Percentiles rank a stretch among this genome's conserved stretches.
These are phyloP conservation scores for Gardenia jasminoides DNA, from an alignment of 257 asterid species.

Conservation along the genomic window DNA sequence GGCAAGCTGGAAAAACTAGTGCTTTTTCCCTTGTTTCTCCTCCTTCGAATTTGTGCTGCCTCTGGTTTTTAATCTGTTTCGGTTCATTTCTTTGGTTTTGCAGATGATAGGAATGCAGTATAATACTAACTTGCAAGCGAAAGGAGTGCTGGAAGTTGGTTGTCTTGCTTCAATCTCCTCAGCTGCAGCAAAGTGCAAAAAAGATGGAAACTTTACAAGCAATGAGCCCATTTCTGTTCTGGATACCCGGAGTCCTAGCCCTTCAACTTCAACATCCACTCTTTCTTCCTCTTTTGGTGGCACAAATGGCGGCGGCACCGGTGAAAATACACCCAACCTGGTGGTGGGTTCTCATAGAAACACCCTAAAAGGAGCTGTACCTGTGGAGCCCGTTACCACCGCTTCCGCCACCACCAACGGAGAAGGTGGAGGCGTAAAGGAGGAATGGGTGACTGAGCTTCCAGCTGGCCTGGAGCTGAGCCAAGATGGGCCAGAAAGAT, in stretches of 20 bases:
- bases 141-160: slow-evolving; percentile 27
- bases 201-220: slow-evolving; percentile 35
- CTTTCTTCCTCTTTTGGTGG: slow-evolving; percentile 41
- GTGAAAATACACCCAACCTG: slow-evolving; percentile 9
- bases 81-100: slow-evolving; percentile 7
- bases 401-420: slow-evolving; percentile 14
- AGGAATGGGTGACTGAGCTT: slow-evolving; percentile 29
- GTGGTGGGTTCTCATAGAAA: slow-evolving; percentile 17
- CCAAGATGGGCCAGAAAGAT: slow-evolving; percentile 28
- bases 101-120: slow-evolving; percentile 49
- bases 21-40: not conserved
- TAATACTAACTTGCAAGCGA: slow-evolving; percentile 32
- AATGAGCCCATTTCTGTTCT: slow-evolving; percentile 53
- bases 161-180: slow-evolving; percentile 28
- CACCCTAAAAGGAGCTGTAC: slow-evolving; percentile 14
- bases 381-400: slow-evolving; percentile 8
- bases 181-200: slow-evolving; percentile 28
- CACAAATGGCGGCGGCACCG: slow-evolving; percentile 23
- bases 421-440: slow-evolving; percentile 21
- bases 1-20: slow-evolving; percentile 5
- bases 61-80: not conserved
- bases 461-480: slow-evolving; percentile 30
- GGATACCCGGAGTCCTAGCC: slow-evolving; percentile 60
- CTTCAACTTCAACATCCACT: slow-evolving; percentile 54
- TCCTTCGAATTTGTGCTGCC: not conserved